Base-by-base conservation (phyloP, 441 rosid species). In the Kokia cookei region DNA sequence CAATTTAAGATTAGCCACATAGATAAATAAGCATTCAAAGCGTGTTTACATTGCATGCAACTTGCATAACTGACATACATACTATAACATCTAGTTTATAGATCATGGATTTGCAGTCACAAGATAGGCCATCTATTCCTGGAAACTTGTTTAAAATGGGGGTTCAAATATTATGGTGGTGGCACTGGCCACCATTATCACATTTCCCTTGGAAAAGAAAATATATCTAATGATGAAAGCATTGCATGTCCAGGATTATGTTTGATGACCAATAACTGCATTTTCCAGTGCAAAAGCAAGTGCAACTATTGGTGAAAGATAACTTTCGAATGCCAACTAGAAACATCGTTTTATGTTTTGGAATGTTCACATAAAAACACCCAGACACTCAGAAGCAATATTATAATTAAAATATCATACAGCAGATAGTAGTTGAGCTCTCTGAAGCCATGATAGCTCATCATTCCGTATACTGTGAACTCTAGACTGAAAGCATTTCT, bases 371-470 rank as follows among this genome's bases (percentile, higher is more conserved):
- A n/a, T n/a, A n/a, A n/a, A n/a, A n/a, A n/a, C n/a, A n/a, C n/a
- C n/a, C n/a, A n/a, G n/a, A n/a, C n/a, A n/a, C n/a, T n/a, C n/a
- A n/a, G n/a, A n/a, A n/a, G n/a, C n/a, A n/a, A n/a, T n/a, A n/a
- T n/a, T n/a, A n/a, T n/a, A n/a, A n/a, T n/a, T n/a, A n/a, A n/a
- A n/a, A n/a, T n/a, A n/a, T n/a, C n/a, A n/a, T n/a, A n/a, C n/a
- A n/a, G n/a, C n/a, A n/a, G n/a, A n/a, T n/a, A n/a, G n/a, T n/a
- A n/a, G n/a, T n/a, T n/a, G n/a, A n/a, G n/a, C n/a, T n/a, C n/a
- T n/a, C n/a, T n/a, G n/a, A n/a, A n/a, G n/a, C 98, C 98, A 93
- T 72, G 89, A 89, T 43, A 96, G 85, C 80, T 96, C 98, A 67
- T 91, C 92, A 68, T 78, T 77, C 68, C 98, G 86, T 32, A 91